phyloP scores from a whole-genome alignment of 2,329 filamentous ascomycete genomes.

The Monosporascus sp. region DNA sequence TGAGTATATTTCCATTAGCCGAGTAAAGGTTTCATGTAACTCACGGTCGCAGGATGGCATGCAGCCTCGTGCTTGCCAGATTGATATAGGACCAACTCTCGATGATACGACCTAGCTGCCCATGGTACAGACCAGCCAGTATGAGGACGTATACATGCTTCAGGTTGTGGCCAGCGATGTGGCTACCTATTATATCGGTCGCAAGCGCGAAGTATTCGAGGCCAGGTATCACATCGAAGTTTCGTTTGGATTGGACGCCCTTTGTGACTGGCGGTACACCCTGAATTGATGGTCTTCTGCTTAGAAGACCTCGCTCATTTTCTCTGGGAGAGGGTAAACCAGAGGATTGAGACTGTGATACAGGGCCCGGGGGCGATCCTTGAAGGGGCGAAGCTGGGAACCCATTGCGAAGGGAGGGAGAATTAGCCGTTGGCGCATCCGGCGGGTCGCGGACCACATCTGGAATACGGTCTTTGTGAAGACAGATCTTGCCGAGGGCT shows the following conservation, averaged over 20 bases:
- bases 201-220: constrained; percentile 86
- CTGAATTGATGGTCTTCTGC: constrained; percentile 49
- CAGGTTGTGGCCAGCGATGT: constrained; percentile 72
- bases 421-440: constrained; percentile 30
- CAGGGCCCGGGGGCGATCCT: constrained; percentile 47
- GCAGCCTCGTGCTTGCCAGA: constrained; percentile 51
- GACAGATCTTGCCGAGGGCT: constrained; percentile 80
- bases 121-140: constrained; percentile 81
- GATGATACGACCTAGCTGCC: constrained; percentile 78
- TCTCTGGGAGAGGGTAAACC: constrained; percentile 49
- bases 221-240: constrained; percentile 82
- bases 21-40: constrained; percentile 27
- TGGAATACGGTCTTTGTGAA: constrained; percentile 47
- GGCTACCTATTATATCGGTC: constrained; percentile 77
- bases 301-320: constrained; percentile 38
- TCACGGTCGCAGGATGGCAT: constrained; percentile 72
- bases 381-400: constrained; percentile 48
- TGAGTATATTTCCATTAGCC: constrained; percentile 3
- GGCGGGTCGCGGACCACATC: constrained; percentile 50
- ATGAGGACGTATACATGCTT: constrained; percentile 81
- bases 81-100: constrained; percentile 69
- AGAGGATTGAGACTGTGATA: constrained; percentile 43
- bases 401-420: constrained; percentile 43
- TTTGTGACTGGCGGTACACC: constrained; percentile 26
- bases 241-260: constrained; percentile 40